phyloP scores from a whole-genome alignment of 116 monocot species.

The Zostera marina region DNA sequence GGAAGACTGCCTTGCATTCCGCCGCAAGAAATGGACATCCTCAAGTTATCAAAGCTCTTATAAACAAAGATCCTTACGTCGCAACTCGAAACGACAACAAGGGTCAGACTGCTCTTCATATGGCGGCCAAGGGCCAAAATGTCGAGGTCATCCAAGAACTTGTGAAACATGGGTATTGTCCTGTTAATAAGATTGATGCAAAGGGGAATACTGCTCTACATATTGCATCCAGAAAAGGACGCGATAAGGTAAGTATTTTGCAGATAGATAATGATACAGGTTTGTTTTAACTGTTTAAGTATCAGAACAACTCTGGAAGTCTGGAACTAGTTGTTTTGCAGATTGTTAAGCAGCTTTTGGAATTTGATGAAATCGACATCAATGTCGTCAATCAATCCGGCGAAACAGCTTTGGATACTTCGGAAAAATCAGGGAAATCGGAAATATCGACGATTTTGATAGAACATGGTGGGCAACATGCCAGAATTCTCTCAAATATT shows the following conservation, averaged over 20 bases:
- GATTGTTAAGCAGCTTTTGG: constrained; percentile 51
- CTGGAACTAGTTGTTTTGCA: too few species aligned
- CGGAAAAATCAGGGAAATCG: constrained; percentile 49
- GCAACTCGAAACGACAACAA: constrained; percentile 63
- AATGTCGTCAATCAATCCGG: constrained; percentile 57
- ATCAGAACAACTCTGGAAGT: too few species aligned
- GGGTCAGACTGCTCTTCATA: constrained; percentile 91
- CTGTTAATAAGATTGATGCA: constrained; percentile 46
- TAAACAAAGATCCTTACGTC: constrained; percentile 40
- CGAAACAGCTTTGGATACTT: constrained; percentile 81
- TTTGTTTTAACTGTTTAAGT: too few species aligned
- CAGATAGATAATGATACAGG: too few species aligned
- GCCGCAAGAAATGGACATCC: constrained; percentile 84
- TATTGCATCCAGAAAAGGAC: constrained; percentile 71
- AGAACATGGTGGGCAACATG: constrained; percentile 39
- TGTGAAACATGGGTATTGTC: constrained; percentile 28
- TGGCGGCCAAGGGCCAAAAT: constrained; percentile 84
- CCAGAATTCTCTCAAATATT: constrained; percentile 18
- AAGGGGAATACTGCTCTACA: constrained; percentile 81
- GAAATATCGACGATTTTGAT: constrained; percentile 23
- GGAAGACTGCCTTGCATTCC: constrained; percentile 83
- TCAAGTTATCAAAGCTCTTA: constrained; percentile 55
- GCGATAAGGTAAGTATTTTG: not conserved
- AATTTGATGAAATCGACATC: constrained; percentile 27
- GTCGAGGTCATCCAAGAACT: constrained; percentile 63